Evolutionary conservation across 208 protist species (phyloP), one percentile per base, ranked within the genome.

Genomic region (Acanthamoeba sp.): DNA sequence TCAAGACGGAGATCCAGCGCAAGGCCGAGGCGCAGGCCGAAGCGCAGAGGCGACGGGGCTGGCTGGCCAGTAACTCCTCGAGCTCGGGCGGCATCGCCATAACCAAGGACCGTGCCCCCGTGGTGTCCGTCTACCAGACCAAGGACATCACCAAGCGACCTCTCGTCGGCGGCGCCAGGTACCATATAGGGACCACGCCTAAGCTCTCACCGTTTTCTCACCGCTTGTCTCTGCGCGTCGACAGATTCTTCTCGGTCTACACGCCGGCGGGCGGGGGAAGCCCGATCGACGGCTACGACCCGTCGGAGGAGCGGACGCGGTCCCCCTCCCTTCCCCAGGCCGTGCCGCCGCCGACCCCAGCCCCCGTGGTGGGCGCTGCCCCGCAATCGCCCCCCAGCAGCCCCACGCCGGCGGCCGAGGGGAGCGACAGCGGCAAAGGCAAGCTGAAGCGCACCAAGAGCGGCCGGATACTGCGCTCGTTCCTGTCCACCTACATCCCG

Each of bases 371-470:
- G 1, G 3, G n/a, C 32, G 3, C 64, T 18, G 64, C 64, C 32
- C 32, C 64, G 64, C 6, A 10, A 2, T 38, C 64, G 64, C 29
- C 64, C 64, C 7, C 3, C 29, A 38, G 0, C 64, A 32, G 32
- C 5, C 29, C 64, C 24, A 29, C 9, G 64, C 12, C 27, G 64
- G n/a, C 27, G 24, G 64, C 1, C 64, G 34, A 32, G 24, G 64
- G 7, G 27, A 40, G 29, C 64, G 64, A 73, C 27, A 73, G 64
- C 64, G 64, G 64, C 24, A 40, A 22, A 29, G 24, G 29, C 64
- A 73, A 73, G 64, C 64, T 73, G 29, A 73, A 73, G 32, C 64
- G 64, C 64, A 27, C 64, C 10, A 73, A 73, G 64, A 73, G 64
- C 64, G 64, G 64, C 22, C 7, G 20, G 29, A 73, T 73, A 1